These are phyloP conservation scores for Colletotrichum phormii DNA, from an alignment of 2,329 filamentous ascomycete species.

Conservation along the genomic window DNA sequence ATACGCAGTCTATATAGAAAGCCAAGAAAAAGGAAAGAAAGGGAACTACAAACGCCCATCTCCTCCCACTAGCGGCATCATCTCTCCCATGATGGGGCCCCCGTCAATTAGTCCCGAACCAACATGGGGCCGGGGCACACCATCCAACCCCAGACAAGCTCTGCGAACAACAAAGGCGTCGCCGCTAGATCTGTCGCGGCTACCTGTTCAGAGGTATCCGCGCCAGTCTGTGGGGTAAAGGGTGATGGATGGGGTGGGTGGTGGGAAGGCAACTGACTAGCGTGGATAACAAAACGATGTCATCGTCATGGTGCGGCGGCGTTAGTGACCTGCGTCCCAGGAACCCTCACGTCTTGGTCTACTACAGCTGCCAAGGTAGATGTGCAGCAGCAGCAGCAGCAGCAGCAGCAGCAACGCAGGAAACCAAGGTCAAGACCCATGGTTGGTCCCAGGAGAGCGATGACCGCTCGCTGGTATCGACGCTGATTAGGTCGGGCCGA, in stretches of 20 bases:
- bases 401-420: background rate
- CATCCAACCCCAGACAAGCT: background rate
- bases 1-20: constrained; percentile 25
- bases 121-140: background rate
- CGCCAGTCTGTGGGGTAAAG: background rate
- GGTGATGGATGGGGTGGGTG: background rate
- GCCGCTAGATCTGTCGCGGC: constrained; percentile 29
- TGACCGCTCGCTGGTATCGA: constrained; percentile 17
- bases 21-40: constrained; percentile 6
- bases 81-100: background rate
- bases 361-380: background rate
- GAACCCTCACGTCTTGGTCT: too few species aligned
- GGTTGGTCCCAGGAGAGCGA: background rate
- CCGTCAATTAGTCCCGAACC: background rate
- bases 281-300: constrained; percentile 27
- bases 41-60: background rate
- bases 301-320: constrained; percentile 26
- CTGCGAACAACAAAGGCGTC: background rate
- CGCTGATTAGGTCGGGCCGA: constrained; percentile 30
- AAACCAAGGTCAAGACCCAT: background rate
- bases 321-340: background rate
- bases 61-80: background rate
- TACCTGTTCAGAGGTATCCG: background rate
- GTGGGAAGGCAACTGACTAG: background rate
- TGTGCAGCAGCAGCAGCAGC: background rate